These are phyloP conservation scores for Lipomyces mesembrius DNA, from an alignment of 805 yeast genomes.

Conservation along the genomic window DNA sequence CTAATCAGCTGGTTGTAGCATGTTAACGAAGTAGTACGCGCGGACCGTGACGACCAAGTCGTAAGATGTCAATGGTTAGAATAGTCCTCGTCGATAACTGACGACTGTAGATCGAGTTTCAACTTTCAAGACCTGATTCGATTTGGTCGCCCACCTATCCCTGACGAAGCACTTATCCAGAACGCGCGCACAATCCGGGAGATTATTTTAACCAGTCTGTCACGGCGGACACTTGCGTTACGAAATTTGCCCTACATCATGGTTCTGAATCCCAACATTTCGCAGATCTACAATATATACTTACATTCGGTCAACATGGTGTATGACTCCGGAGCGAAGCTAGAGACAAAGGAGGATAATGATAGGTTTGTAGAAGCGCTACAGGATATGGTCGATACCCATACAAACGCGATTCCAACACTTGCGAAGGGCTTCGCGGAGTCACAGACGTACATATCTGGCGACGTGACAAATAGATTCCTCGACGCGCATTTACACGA, in stretches of 20 bases:
- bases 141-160: conserved; percentile 41
- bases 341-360: conserved; percentile 60
- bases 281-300: conserved; percentile 75
- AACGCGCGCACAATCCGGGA: conserved; percentile 42
- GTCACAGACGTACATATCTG: conserved; percentile 54
- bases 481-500: conserved; percentile 79
- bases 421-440: conserved; percentile 83
- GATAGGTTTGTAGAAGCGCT: conserved; percentile 58
- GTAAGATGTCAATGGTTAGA: not conserved
- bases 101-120: conserved; percentile 6
- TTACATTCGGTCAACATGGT: conserved; percentile 54
- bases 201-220: conserved; percentile 49
- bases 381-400: conserved; percentile 67
- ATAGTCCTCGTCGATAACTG: not conserved
- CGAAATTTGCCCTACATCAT: conserved; percentile 81
- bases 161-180: conserved; percentile 41
- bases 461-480: conserved; percentile 60
- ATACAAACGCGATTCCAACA: conserved; percentile 80
- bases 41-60: conserved; percentile 3
- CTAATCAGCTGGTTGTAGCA: not conserved
- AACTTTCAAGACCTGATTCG: conserved; percentile 37
- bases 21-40: conserved; percentile 9
- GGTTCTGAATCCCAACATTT: conserved; percentile 83
- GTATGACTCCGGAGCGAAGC: conserved; percentile 56
- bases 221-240: conserved; percentile 71